A percentile compares a stretch with the other conserved stretches of the same genome.
Conservation (phyloP, 371 early-diverging fungal species). For the Syncephalastrum contaminatum region DNA sequence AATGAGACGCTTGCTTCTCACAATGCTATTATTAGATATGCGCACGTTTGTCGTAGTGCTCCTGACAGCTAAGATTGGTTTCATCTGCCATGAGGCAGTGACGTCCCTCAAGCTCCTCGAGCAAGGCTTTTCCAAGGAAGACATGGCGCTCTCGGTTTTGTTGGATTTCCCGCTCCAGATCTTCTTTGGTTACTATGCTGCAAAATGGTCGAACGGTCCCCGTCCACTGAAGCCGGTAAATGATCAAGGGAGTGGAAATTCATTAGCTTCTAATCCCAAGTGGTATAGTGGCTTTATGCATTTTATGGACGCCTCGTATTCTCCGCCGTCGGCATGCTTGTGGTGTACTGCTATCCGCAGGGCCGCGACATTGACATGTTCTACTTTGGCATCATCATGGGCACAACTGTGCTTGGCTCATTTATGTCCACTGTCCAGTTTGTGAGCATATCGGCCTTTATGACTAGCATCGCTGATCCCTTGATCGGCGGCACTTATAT, state of each 20-base stretch:
- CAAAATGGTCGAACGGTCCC: slow-evolving; percentile 88
- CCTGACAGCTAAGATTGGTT: slow-evolving; percentile 89
- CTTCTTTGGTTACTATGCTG: slow-evolving; percentile 95
- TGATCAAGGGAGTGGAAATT: not conserved
- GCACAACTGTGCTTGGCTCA: slow-evolving; percentile 78
- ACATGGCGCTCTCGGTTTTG: slow-evolving; percentile 87
- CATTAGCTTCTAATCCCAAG: not conserved
- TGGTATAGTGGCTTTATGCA: slow-evolving; percentile 83
- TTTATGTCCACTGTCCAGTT: slow-evolving; percentile 94
- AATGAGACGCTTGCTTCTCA: not conserved
- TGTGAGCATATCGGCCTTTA: slow-evolving; percentile 93
- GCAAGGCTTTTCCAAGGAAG: slow-evolving; percentile 93
- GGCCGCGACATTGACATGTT: slow-evolving; percentile 58
- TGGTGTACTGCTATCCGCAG: slow-evolving; percentile 80
- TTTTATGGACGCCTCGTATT: slow-evolving; percentile 83
- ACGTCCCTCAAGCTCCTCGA: slow-evolving; percentile 93
- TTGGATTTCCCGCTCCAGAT: slow-evolving; percentile 97
- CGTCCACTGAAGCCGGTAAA: slow-evolving; percentile 85
- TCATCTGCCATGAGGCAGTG: slow-evolving; percentile 92
- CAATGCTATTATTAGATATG: slow-evolving; percentile 64
- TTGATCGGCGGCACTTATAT: slow-evolving; percentile 97
- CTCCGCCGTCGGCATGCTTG: slow-evolving; percentile 80
- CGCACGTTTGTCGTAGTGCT: slow-evolving; percentile 75
- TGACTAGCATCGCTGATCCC: slow-evolving; percentile 94
- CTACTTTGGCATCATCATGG: slow-evolving; percentile 86